phyloP scores from a whole-genome alignment of 352 stramenopile species.

The Globisporangium sylvaticum region DNA sequence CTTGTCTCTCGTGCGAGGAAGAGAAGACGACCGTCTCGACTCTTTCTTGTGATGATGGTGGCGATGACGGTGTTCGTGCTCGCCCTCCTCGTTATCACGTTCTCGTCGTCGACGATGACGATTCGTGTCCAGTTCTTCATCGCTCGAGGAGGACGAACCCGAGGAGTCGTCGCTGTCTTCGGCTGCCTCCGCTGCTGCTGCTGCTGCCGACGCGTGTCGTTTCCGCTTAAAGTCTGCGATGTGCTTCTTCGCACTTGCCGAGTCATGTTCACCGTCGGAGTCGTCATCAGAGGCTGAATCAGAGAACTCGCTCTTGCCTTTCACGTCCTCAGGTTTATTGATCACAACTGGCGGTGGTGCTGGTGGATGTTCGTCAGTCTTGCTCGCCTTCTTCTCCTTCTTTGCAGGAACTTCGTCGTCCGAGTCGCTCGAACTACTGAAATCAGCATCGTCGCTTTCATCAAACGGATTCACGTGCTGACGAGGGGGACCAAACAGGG shows the following conservation, averaged over 20 bases:
- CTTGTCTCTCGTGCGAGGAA: slow-evolving; percentile 37
- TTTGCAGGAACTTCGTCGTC: slow-evolving; percentile 18
- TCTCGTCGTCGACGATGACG: slow-evolving; percentile 20
- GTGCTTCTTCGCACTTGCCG: slow-evolving; percentile 17
- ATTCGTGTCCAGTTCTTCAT: slow-evolving; percentile 11
- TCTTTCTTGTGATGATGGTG: slow-evolving; percentile 20
- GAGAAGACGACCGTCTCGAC: slow-evolving; percentile 29
- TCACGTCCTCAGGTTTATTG: slow-evolving; percentile 7
- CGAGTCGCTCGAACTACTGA: slow-evolving; percentile 42
- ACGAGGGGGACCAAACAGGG: slow-evolving; percentile 11
- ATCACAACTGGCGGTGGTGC: background rate
- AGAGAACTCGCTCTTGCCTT: slow-evolving; percentile 14
- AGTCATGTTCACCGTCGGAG: slow-evolving; percentile 16
- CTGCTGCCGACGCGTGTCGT: background rate
- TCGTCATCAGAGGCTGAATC: slow-evolving; percentile 24
- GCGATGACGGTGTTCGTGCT: slow-evolving; percentile 13
- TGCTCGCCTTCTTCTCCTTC: background rate
- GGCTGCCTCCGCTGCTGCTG: background rate
- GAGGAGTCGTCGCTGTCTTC: slow-evolving; percentile 12
- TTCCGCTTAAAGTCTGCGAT: slow-evolving; percentile 22
- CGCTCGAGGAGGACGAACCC: slow-evolving; percentile 11
- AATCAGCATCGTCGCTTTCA: slow-evolving; percentile 46
- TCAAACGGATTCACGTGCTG: slow-evolving; percentile 32
- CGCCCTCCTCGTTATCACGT: slow-evolving; percentile 14
- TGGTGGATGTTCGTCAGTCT: background rate